Evolutionary conservation across 2,329 filamentous ascomycete species (phyloP).

Genomic region (Alternaria triticina): DNA sequence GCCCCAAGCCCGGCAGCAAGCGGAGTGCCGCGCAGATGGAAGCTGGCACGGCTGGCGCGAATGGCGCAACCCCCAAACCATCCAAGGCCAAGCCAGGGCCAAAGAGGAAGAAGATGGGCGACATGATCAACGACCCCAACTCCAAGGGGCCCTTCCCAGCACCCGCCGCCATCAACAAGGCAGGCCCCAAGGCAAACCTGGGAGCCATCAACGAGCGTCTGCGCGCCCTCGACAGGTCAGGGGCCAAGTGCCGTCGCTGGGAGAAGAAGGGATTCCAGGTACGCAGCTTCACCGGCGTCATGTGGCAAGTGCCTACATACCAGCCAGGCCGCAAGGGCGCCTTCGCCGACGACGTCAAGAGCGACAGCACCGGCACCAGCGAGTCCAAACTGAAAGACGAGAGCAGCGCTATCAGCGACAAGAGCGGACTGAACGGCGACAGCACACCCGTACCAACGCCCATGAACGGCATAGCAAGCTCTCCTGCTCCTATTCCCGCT

Average conservation of each 20-base stretch:
- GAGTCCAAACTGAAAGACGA: constrained; percentile 64
- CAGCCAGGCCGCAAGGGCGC: constrained; percentile 69
- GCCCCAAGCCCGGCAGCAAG: constrained; percentile 70
- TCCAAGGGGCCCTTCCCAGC: constrained; percentile 50
- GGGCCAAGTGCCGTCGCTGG: constrained; percentile 93
- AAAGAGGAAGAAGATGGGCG: constrained; percentile 88
- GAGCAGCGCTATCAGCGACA: constrained; percentile 66
- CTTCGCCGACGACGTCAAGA: constrained; percentile 66
- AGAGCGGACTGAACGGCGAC: constrained; percentile 62
- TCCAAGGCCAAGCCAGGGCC: constrained; percentile 87
- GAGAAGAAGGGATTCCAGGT: constrained; percentile 79
- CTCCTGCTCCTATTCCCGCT: constrained; percentile 55
- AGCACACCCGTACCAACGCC: constrained; percentile 54
- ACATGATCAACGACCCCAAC: constrained; percentile 54
- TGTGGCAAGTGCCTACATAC: constrained; percentile 86
- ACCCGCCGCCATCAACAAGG: constrained; percentile 70
- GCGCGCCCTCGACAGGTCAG: constrained; percentile 88
- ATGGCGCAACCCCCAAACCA: constrained; percentile 58
- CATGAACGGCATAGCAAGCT: constrained; percentile 54
- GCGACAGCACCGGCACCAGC: constrained; percentile 61
- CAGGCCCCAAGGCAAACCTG: constrained; percentile 95
- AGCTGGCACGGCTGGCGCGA: constrained; percentile 46
- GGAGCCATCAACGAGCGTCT: constrained; percentile 97
- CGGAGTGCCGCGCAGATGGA: constrained; percentile 64
- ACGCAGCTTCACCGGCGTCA: constrained; percentile 89